Percentiles rank a stretch among this genome's conserved stretches.
Evolutionary conservation across 108 stramenopile genomes (phyloP).

Genomic region (Fragilariopsis cylindrus): DNA sequence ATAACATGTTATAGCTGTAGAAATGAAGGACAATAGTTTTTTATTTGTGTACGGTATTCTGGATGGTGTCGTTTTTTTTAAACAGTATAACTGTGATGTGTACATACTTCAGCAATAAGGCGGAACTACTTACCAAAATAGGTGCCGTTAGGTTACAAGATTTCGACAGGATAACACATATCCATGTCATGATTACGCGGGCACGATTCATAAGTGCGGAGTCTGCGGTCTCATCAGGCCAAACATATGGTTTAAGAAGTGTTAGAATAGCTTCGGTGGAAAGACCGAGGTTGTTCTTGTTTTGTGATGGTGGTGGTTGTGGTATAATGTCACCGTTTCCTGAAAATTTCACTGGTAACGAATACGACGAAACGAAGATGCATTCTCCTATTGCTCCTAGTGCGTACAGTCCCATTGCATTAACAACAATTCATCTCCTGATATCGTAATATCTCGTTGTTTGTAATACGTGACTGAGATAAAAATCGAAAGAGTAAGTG

Average conservation of each 20-base stretch:
- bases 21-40: no score
- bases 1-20: background rate
- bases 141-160: slow-evolving; percentile 80
- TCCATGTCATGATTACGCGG: slow-evolving; percentile 90
- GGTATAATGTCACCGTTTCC: background rate
- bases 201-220: slow-evolving; percentile 82
- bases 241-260: slow-evolving; percentile 92
- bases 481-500: slow-evolving; percentile 13
- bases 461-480: slow-evolving; percentile 12
- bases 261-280: slow-evolving; percentile 56
- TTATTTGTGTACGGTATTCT: no score
- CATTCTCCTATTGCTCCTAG: slow-evolving; percentile 53
- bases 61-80: background rate
- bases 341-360: background rate
- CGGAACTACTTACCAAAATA: slow-evolving; percentile 43
- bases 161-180: slow-evolving; percentile 86
- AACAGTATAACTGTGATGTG: background rate
- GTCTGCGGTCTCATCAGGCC: slow-evolving; percentile 84
- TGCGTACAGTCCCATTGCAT: slow-evolving; percentile 40
- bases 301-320: slow-evolving; percentile 23
- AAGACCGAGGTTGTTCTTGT: slow-evolving; percentile 14
- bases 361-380: slow-evolving; percentile 39
- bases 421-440: slow-evolving; percentile 26
- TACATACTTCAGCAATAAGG: background rate
- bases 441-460: slow-evolving; percentile 5